Conservation (phyloP, 495 filamentous ascomycete genomes). For the Penicillium paradoxum region DNA sequence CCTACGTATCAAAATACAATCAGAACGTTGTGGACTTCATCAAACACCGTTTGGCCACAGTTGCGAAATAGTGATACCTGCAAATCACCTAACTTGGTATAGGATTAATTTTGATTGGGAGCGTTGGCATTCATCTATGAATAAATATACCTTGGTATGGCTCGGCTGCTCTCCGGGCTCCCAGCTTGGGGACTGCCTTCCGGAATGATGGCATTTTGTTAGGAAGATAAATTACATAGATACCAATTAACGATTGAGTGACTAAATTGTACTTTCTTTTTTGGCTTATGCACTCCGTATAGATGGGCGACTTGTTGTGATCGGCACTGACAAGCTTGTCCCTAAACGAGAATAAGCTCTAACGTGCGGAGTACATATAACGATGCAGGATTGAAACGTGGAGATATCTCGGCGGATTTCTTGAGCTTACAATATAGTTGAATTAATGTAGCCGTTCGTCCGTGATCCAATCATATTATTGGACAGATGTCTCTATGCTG, state of each 20-base stretch:
- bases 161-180: background rate
- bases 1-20: conserved; percentile 16
- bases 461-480: background rate
- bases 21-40: conserved; percentile 24
- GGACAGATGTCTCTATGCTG: too few species aligned
- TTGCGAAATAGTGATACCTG: background rate
- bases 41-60: conserved; percentile 1
- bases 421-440: background rate
- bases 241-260: too few species aligned
- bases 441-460: background rate
- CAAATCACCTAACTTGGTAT: background rate
- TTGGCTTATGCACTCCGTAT: too few species aligned
- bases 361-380: background rate
- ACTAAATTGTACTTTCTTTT: too few species aligned
- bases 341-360: background rate
- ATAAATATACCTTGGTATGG: background rate
- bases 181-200: background rate
- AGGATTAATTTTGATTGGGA: background rate
- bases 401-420: background rate
- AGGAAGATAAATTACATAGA: too few species aligned
- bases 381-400: background rate
- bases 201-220: background rate
- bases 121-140: background rate
- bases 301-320: background rate
- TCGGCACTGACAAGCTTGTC: background rate